Conservation (phyloP, 2,329 filamentous ascomycete genomes). For the Sphaerulina musiva region DNA sequence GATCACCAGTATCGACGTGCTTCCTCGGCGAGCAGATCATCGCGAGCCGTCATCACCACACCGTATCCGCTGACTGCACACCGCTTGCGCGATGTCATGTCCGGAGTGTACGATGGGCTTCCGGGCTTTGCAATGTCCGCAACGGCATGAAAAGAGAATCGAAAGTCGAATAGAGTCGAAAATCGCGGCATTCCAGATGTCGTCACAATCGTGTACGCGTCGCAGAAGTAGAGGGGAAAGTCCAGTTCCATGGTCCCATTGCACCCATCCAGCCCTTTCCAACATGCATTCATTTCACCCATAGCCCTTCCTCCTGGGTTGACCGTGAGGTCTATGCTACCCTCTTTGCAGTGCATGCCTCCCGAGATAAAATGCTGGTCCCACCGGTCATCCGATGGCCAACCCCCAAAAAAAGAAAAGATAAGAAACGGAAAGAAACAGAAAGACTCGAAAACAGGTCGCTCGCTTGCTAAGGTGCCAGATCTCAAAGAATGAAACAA, state of each 20-base stretch:
- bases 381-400: conserved; percentile 9
- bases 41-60: conserved; percentile 19
- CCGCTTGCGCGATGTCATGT: conserved; percentile 10
- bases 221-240: conserved; percentile 11
- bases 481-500: conserved; percentile 13
- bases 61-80: conserved; percentile 21
- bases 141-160: conserved; percentile 13
- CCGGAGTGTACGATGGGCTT: conserved; percentile 24
- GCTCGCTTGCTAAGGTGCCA: conserved; percentile 21
- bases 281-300: conserved; percentile 12
- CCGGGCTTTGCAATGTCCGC: conserved; percentile 12
- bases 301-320: conserved; percentile 8
- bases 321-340: conserved; percentile 15
- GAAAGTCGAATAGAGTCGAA: conserved; percentile 14
- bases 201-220: conserved; percentile 16
- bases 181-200: conserved; percentile 16
- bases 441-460: conserved; percentile 4
- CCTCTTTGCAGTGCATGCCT: conserved; percentile 15
- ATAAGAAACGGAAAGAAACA: background rate
- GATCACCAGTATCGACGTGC: conserved; percentile 14
- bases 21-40: conserved; percentile 14
- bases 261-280: conserved; percentile 6
- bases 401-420: conserved; percentile 2
- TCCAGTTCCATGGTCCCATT: conserved; percentile 6
- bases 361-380: conserved; percentile 14